Conservation (phyloP, 768 basidiomycete species). For the Boletus vermiculosoides region DNA sequence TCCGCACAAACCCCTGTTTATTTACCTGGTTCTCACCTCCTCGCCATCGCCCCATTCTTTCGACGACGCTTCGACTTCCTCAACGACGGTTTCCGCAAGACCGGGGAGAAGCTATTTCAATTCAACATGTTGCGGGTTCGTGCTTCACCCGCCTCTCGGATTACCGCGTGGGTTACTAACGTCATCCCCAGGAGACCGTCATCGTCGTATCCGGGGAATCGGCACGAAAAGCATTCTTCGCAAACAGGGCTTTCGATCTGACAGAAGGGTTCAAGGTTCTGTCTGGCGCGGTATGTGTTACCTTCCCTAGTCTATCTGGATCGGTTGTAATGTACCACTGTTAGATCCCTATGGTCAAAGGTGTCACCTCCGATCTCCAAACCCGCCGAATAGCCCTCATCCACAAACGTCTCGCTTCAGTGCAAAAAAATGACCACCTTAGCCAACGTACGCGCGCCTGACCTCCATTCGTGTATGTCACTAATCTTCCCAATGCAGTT, state of each 20-base stretch:
- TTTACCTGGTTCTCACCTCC: constrained; percentile 57
- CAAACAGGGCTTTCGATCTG: constrained; percentile 67
- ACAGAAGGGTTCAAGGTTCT: constrained; percentile 79
- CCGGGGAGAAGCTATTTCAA: constrained; percentile 64
- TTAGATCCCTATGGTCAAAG: constrained; percentile 74
- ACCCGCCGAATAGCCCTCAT: constrained; percentile 60
- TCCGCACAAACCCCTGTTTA: constrained; percentile 43
- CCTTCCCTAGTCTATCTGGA: constrained; percentile 9
- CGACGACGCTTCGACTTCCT: constrained; percentile 68
- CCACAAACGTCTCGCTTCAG: constrained; percentile 64
- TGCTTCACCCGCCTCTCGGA: constrained; percentile 17
- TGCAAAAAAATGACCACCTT: constrained; percentile 63
- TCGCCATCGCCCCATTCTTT: constrained; percentile 67
- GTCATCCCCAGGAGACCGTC: constrained; percentile 57
- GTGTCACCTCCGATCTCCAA: constrained; percentile 71
- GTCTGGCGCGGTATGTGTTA: constrained; percentile 65
- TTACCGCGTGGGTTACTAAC: constrained; percentile 16
- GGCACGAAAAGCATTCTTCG: constrained; percentile 67
- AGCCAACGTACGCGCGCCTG: constrained; percentile 49
- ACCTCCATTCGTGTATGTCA: not conserved
- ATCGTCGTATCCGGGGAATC: constrained; percentile 74
- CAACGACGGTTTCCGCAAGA: constrained; percentile 66
- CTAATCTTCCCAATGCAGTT: constrained; percentile 42
- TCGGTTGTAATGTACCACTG: constrained; percentile 14
- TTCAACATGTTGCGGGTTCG: constrained; percentile 68